Evolutionary conservation across 352 stramenopile species (phyloP).

Genomic region (Pythium sp.): DNA sequence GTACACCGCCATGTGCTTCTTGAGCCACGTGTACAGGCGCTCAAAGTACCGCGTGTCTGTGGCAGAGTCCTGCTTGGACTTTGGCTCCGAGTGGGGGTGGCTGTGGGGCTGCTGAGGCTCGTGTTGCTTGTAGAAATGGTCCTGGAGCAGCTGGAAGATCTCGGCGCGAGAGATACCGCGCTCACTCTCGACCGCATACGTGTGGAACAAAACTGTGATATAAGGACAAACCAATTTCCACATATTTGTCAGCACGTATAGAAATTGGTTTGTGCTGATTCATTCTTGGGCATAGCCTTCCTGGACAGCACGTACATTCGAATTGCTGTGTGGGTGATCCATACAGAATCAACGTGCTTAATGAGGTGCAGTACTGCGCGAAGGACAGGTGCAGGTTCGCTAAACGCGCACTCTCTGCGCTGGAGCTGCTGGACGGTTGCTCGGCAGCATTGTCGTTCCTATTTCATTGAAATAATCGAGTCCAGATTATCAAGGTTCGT

Average conservation of each 20-base stretch:
- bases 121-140: constrained; percentile 32
- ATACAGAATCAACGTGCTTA: constrained; percentile 42
- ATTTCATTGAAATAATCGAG: not conserved
- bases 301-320: constrained; percentile 35
- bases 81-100: not conserved
- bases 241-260: not conserved
- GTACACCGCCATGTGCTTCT: constrained; percentile 58
- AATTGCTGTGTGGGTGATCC: constrained; percentile 48
- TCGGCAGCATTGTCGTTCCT: not conserved
- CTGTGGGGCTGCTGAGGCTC: not conserved
- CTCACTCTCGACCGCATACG: constrained; percentile 50
- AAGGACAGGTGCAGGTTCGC: constrained; percentile 30
- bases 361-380: constrained; percentile 46
- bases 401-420: not conserved
- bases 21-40: constrained; percentile 70
- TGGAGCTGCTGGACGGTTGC: not conserved
- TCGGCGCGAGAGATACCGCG: constrained; percentile 53
- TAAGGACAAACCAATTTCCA: not conserved
- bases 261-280: not conserved
- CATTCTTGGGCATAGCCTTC: not conserved
- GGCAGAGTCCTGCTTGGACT: constrained; percentile 8
- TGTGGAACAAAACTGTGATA: constrained; percentile 48
- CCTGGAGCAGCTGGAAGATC: constrained; percentile 52
- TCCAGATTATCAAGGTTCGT: not conserved
- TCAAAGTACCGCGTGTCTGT: constrained; percentile 51